Conservation (phyloP, 371 early-diverging fungal species). For the Zychaea mexicana region DNA sequence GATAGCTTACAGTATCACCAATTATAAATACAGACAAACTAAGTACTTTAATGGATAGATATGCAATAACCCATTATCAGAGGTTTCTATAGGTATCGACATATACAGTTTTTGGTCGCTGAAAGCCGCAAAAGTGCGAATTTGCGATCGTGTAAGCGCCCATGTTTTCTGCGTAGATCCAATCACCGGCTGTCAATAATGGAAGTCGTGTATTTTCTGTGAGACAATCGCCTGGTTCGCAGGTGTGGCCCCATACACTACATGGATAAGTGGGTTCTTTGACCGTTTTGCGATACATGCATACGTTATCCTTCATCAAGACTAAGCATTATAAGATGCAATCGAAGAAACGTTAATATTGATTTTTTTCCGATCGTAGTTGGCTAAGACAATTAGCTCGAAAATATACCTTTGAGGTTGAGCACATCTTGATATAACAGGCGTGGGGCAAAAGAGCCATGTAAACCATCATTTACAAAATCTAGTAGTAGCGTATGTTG, state of each 20-base stretch:
- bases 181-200: constrained; percentile 90
- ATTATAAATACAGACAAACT: no score
- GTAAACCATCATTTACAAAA: constrained; percentile 97
- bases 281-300: constrained; percentile 2
- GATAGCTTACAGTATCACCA: no score
- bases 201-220: constrained; percentile 71
- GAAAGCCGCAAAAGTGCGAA: constrained; percentile 92
- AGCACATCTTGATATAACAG: constrained; percentile 94
- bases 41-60: no score
- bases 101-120: constrained; percentile 79
- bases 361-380: background rate
- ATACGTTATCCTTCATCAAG: constrained; percentile 16
- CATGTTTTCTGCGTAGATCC: constrained; percentile 94
- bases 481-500: constrained; percentile 20
- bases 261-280: constrained; percentile 47
- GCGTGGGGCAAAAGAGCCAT: constrained; percentile 96
- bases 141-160: constrained; percentile 95
- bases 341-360: background rate
- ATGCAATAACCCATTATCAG: no score
- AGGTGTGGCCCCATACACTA: constrained; percentile 96
- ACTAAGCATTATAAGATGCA: constrained; percentile 12
- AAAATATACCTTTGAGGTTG: constrained; percentile 46
- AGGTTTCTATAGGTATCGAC: constrained; percentile 77
- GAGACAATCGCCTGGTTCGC: constrained; percentile 96
- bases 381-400: no score